Evolutionary conservation across 1,139 yeast species (phyloP).

Genomic region (Yamadazyma triangularis): DNA sequence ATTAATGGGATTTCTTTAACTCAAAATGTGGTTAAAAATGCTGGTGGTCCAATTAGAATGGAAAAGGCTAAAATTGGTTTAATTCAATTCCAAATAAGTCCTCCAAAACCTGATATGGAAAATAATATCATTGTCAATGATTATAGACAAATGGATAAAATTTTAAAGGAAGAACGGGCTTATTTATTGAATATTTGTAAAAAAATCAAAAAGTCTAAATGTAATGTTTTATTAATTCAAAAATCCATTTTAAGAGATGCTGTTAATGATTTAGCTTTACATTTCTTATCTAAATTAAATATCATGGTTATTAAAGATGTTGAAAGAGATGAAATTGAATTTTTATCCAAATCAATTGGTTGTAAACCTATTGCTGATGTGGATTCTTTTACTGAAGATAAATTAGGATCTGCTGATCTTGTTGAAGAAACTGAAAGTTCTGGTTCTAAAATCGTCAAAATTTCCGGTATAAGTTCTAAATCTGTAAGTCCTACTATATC

Average conservation of each 20-base stretch:
- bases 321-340: constrained; percentile 95
- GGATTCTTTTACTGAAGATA: constrained; percentile 87
- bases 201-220: constrained; percentile 92
- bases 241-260: constrained; percentile 96
- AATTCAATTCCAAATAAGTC: constrained; percentile 93
- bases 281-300: constrained; percentile 86
- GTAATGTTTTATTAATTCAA: constrained; percentile 90
- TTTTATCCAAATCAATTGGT: constrained; percentile 84
- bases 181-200: constrained; percentile 91
- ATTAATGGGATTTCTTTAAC: constrained; percentile 92
- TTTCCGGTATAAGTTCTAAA: constrained; percentile 73
- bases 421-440: constrained; percentile 90
- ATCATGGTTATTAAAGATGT: constrained; percentile 93
- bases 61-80: constrained; percentile 93
- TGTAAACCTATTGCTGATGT: constrained; percentile 96
- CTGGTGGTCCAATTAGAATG: constrained; percentile 94
- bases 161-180: constrained; percentile 94
- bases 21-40: constrained; percentile 81
- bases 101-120: constrained; percentile 99
- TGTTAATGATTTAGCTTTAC: constrained; percentile 92
- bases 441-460: constrained; percentile 87
- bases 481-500: constrained; percentile 69
- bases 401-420: constrained; percentile 86
- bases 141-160: constrained; percentile 98
- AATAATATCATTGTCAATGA: constrained; percentile 96